Evolutionary conservation across 768 basidiomycete species (phyloP).

Genomic region (Boletus speciosus): DNA sequence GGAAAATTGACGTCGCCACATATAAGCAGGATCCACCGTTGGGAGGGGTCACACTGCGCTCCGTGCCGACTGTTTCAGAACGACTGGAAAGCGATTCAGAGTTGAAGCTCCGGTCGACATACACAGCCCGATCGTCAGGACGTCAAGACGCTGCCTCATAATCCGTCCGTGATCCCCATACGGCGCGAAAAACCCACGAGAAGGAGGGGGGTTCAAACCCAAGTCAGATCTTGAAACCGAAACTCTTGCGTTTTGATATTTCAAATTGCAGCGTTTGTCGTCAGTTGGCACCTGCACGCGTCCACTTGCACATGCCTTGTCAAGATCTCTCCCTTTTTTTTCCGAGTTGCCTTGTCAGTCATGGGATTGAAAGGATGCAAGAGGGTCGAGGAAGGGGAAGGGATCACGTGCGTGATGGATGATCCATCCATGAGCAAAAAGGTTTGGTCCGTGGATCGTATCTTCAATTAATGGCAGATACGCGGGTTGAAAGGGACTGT

Average conservation of each 20-base stretch:
- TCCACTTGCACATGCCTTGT: neutral
- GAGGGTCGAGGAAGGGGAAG: no score
- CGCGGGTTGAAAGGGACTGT: neutral
- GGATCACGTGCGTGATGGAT: neutral
- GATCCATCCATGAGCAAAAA: neutral
- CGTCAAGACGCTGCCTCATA: neutral
- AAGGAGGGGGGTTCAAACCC: neutral
- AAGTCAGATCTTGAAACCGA: neutral
- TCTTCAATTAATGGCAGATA: neutral
- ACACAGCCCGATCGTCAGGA: neutral
- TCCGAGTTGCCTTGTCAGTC: neutral
- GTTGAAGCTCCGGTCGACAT: slow-evolving; percentile 7
- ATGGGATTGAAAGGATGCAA: neutral
- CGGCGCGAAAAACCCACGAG: neutral
- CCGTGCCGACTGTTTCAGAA: neutral
- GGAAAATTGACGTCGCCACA: neutral
- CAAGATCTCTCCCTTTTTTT: neutral
- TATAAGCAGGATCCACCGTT: neutral
- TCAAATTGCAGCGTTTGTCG: slow-evolving; percentile 9
- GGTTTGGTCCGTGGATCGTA: neutral
- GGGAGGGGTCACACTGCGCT: neutral
- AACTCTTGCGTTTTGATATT: slow-evolving; percentile 18
- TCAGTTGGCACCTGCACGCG: neutral
- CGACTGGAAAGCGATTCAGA: neutral
- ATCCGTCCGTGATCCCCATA: neutral